phyloP scores from a whole-genome alignment of 2,329 filamentous ascomycete species.

The Magnaporthiopsis poae region DNA sequence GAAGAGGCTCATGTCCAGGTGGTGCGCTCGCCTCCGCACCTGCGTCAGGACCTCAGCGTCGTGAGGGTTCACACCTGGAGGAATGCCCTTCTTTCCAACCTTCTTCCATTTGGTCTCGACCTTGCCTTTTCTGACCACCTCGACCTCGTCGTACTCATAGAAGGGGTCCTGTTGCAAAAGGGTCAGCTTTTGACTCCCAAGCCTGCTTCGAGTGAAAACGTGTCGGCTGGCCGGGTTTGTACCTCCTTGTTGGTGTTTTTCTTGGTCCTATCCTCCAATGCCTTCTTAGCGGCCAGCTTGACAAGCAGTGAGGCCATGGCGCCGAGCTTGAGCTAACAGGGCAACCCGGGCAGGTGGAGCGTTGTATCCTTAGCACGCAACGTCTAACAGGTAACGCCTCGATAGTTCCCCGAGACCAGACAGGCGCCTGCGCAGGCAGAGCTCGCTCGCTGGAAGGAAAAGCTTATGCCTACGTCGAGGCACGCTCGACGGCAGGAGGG shows the following conservation, averaged over 20 bases:
- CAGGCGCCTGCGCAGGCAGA: background rate
- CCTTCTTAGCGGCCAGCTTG: slow-evolving; percentile 14
- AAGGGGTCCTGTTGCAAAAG: slow-evolving; percentile 65
- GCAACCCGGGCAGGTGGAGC: background rate
- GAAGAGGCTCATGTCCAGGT: slow-evolving; percentile 75
- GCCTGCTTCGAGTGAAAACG: background rate
- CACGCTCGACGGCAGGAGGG: too few relatives aligned
- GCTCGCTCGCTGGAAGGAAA: background rate
- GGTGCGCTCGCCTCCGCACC: slow-evolving; percentile 76
- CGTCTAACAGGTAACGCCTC: background rate
- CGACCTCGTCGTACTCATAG: slow-evolving; percentile 79
- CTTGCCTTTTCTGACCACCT: slow-evolving; percentile 54
- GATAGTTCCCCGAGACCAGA: background rate
- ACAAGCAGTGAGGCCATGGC: slow-evolving; percentile 5
- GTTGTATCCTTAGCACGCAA: background rate
- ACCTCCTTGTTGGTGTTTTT: slow-evolving; percentile 19
- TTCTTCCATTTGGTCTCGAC: slow-evolving; percentile 79
- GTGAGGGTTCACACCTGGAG: slow-evolving; percentile 70
- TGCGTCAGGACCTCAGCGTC: slow-evolving; percentile 75
- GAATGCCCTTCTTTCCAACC: slow-evolving; percentile 76
- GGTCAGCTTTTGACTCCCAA: slow-evolving; percentile 1
- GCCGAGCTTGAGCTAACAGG: background rate
- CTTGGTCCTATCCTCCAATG: slow-evolving; percentile 13
- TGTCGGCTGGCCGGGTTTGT: background rate
- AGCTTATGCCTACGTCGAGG: background rate